Evolutionary conservation across 1,139 yeast species (phyloP), one percentile per base, ranked within the genome.

Genomic region (Pneumocystis canis): DNA sequence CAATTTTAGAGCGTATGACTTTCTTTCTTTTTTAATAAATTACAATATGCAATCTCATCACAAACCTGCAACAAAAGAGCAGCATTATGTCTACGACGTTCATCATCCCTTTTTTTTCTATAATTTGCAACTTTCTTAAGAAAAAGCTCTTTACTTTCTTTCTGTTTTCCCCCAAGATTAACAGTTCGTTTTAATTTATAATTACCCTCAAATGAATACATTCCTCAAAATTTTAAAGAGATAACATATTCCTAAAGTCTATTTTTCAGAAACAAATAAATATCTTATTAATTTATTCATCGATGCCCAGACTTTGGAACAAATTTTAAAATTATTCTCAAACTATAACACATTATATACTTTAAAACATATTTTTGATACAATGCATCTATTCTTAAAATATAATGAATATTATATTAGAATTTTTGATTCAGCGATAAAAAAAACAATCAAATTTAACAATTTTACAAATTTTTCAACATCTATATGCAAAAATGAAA

Each of bases 91-190:
- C 78, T 78, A 18, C 74, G 72, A 40, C 88, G 78, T 33, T 75
- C 78, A 60, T 74, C 72, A 66, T 87, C 89, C 65, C 97, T 78
- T 65, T 79, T 80, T 65, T 78, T 80, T 41, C 97, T 78, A 67
- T 87, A 90, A 57, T 75, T 74, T 68, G 82, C 81, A 3, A 95
- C 83, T 66, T 80, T 82, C 66, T 80, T 82, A 28, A 90, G 30
- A 9, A 39, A 35, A 57, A 57, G 41, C 40, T 57, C 59, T 57
- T 39, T 35, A 57, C 30, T 57, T 57, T 35, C 59, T 39, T 35
- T 35, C 20, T 39, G 35, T 20, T 39, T 57, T 57, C 35, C 30
- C 16, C 37, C 59, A 39, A 57, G 59, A 30, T 57, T 57, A 39
- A 57, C 28, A 35, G 5, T 35, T 35, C 37, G 35, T 25, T 39